A percentile compares a stretch with the other conserved stretches of the same genome.
Evolutionary conservation across 768 basidiomycete genomes (phyloP).

Genomic region (Dendrothele bispora): DNA sequence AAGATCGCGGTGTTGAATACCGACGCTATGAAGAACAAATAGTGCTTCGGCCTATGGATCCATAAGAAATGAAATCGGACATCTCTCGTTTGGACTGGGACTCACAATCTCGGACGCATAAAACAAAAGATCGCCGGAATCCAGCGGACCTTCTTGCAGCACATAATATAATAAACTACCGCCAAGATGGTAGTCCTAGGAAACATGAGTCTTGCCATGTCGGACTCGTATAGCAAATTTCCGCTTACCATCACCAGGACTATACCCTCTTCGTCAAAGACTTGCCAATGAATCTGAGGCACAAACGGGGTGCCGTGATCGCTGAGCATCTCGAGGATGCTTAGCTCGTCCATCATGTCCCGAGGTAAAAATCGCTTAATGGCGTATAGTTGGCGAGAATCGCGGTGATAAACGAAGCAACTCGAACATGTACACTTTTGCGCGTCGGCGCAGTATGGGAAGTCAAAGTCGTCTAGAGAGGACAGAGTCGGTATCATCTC

Average conservation of each 20-base stretch:
- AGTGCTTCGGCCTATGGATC: conserved; percentile 39
- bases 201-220: neutral
- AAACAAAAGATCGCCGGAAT: conserved; percentile 34
- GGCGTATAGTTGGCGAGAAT: conserved; percentile 31
- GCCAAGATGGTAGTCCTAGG: conserved; percentile 33
- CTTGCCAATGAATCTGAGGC: conserved; percentile 36
- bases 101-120: conserved; percentile 53
- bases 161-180: conserved; percentile 32
- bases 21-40: conserved; percentile 39
- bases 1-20: conserved; percentile 48
- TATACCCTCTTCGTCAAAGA: conserved; percentile 36
- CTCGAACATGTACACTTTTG: conserved; percentile 8
- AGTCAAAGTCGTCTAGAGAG: conserved; percentile 41
- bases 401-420: conserved; percentile 24
- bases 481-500: too few species aligned
- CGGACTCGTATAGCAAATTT: neutral
- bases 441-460: conserved; percentile 17
- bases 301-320: conserved; percentile 37
- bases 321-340: conserved; percentile 34
- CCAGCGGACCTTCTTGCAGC: conserved; percentile 30
- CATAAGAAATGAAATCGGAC: neutral
- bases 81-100: neutral
- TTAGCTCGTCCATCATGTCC: conserved; percentile 27
- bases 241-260: conserved; percentile 40
- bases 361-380: conserved; percentile 21